A percentile compares a stretch with the other conserved stretches of the same genome.
Conservation (phyloP, 495 filamentous ascomycete species). For the Penicillium subrubescens region DNA sequence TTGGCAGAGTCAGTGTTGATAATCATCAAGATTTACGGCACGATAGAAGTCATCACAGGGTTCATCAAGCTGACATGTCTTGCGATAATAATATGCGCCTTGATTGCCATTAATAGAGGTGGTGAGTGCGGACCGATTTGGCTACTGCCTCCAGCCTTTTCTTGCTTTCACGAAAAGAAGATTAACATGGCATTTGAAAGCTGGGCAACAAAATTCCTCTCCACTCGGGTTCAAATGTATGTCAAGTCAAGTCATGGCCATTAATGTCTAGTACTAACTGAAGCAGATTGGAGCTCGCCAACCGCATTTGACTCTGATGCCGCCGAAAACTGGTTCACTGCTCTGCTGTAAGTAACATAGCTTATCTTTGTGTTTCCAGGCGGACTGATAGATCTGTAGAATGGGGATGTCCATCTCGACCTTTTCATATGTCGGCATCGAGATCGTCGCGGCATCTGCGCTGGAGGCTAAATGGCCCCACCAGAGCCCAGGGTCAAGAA, state of each 20-base stretch:
- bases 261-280: neutral
- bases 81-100: neutral
- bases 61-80: neutral
- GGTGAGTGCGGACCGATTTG: neutral
- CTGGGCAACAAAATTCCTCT: neutral
- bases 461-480: neutral
- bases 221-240: neutral
- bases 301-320: neutral
- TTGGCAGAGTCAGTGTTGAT: neutral
- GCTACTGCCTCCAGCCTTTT: neutral
- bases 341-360: neutral
- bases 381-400: neutral
- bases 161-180: neutral
- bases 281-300: neutral
- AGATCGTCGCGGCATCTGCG: neutral
- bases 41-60: neutral
- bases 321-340: neutral
- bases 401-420: neutral
- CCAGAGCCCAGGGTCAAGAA: neutral
- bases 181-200: neutral
- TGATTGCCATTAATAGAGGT: neutral
- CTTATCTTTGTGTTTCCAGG: neutral
- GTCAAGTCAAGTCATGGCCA: neutral
- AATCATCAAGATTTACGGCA: neutral
- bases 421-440: neutral